Conservation (phyloP, 2,329 filamentous ascomycete species). For the Aspergillus udagawae region DNA sequence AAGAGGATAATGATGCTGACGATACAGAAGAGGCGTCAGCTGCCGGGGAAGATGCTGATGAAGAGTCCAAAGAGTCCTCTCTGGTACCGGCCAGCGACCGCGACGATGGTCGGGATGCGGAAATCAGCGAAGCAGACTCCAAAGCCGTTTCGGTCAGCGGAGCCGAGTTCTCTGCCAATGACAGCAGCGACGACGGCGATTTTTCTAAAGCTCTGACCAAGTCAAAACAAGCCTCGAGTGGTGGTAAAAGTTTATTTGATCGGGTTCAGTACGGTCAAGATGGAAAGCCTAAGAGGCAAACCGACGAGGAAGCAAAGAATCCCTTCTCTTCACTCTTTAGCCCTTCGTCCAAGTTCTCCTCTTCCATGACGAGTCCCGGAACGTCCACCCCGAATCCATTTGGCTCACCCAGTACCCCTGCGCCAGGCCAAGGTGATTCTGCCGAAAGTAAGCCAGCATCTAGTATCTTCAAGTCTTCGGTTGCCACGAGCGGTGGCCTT, state of each 20-base stretch:
- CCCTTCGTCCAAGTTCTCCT: conserved; percentile 20
- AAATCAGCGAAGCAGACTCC: conserved; percentile 4
- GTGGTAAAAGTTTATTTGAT: conserved; percentile 34
- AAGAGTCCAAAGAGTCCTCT: conserved; percentile 14
- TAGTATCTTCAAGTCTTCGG: conserved; percentile 14
- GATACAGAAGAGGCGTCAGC: conserved; percentile 23
- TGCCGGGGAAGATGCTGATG: conserved; percentile 17
- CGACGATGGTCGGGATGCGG: conserved; percentile 2
- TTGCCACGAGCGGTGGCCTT: conserved; percentile 20
- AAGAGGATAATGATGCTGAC: conserved; percentile 25
- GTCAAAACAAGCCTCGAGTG: conserved; percentile 15
- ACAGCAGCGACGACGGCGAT: conserved; percentile 23
- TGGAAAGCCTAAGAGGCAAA: conserved; percentile 23
- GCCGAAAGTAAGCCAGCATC: conserved; percentile 13
- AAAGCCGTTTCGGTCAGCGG: conserved; percentile 8
- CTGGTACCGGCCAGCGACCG: conserved; percentile 11
- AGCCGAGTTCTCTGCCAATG: conserved; percentile 13
- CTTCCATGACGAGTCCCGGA: conserved; percentile 22
- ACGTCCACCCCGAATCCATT: conserved; percentile 22
- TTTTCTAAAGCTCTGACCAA: conserved; percentile 18
- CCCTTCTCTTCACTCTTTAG: conserved; percentile 19
- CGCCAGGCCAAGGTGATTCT: conserved; percentile 9
- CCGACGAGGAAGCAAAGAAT: conserved; percentile 15
- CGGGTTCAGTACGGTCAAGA: conserved; percentile 25
- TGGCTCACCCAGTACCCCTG: conserved; percentile 7